Conservation (phyloP, 2,329 filamentous ascomycete genomes). For the Trichoderma afroharzianum region DNA sequence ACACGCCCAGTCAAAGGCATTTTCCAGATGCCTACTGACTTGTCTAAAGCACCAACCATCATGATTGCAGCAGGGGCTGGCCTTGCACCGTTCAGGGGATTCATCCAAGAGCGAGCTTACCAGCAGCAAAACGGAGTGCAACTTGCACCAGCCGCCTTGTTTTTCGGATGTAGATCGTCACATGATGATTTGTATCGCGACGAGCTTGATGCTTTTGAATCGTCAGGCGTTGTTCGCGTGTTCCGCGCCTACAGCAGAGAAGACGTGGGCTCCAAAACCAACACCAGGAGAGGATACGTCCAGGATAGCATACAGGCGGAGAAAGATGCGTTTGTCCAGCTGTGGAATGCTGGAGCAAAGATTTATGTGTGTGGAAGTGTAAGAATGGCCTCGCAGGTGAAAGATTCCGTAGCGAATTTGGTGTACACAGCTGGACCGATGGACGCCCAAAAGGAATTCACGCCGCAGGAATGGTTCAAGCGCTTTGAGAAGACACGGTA, state of each 20-base stretch:
- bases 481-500: conserved; percentile 13
- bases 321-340: conserved; percentile 26
- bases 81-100: conserved; percentile 57
- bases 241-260: conserved; percentile 46
- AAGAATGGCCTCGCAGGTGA: conserved; percentile 10
- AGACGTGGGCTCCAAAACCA: conserved; percentile 23
- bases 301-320: conserved; percentile 35
- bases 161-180: conserved; percentile 45
- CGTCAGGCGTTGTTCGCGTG: conserved; percentile 49
- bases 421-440: background rate
- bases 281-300: conserved; percentile 42
- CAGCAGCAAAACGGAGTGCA: conserved; percentile 47
- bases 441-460: background rate
- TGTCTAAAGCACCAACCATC: conserved; percentile 42
- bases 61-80: conserved; percentile 49
- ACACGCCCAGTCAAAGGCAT: conserved; percentile 29
- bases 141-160: conserved; percentile 54
- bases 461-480: conserved; percentile 13
- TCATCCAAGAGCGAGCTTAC: conserved; percentile 54
- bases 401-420: conserved; percentile 1
- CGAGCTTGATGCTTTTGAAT: conserved; percentile 45
- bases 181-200: conserved; percentile 45
- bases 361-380: conserved; percentile 57
- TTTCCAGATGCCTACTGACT: conserved; percentile 44
- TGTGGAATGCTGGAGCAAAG: conserved; percentile 42